Evolutionary conservation across 768 basidiomycete species (phyloP), one percentile per base, ranked within the genome.

Genomic region (Termitomyces sp.): DNA sequence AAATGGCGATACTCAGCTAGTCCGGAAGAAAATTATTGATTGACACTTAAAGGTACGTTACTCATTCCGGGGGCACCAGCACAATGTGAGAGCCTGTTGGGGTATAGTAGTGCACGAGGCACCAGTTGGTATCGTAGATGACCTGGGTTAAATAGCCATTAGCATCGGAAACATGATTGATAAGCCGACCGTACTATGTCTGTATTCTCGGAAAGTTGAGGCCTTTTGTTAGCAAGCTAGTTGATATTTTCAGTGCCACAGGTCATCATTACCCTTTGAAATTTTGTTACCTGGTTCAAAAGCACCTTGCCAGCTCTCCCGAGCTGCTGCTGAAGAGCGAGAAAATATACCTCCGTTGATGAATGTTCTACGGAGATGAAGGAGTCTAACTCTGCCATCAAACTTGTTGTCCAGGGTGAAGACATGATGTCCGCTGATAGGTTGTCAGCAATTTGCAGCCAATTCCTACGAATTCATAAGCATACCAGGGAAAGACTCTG

Each of bases 321-420:
- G 18, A 82, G 59, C 58, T 71, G 72, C 27, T 62, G 64, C 60
- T 64, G 69, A 57, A 82, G 67, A 27, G 69, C 32, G 13, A 57
- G 36, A 12, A 57, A 57, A 46, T 79, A 78, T 30, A 60, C 53
- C 8, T 61, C 62, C 26, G 55, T 42, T 34, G 53, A 34, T 8
- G 56, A 37, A 27, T 47, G 43, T 12, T 65, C 64, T 22, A 55
- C 47, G 20, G 57, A 58, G 12, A 67, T 45, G 26, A 82, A 48
- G 3, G 61, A 62, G 55, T 64, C 69, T 60, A 89, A 62, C 44
- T 74, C 71, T 7, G 68, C 67, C 52, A 67, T 67, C 34, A 89
- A 68, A 30, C 71, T 77, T 16, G 70, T 65, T 2, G 83, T 80
- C 81, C 85, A 86, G 3, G 82, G 82, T 14, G 83, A 82, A 40